Percentiles rank a stretch among this genome's conserved stretches.
phyloP scores from a whole-genome alignment of 495 filamentous ascomycete genomes.

The Xanthoparmelia taractica region DNA sequence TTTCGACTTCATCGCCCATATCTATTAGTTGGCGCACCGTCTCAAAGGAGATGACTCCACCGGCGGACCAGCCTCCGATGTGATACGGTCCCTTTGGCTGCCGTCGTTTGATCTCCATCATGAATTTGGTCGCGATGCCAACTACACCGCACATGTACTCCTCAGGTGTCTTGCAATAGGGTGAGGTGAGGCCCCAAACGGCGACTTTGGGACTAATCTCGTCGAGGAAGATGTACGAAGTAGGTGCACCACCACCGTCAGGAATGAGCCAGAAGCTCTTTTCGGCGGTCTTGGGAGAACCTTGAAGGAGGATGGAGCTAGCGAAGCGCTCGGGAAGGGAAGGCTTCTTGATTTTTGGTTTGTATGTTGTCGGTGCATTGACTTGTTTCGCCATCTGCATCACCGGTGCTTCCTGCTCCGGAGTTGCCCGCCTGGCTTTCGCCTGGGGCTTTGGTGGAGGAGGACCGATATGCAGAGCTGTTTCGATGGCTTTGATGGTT shows the following conservation, averaged over 20 bases:
- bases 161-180: constrained; percentile 56
- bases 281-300: constrained; percentile 38
- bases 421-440: constrained; percentile 15
- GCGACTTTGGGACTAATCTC: constrained; percentile 47
- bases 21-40: constrained; percentile 63
- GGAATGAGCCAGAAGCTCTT: constrained; percentile 44
- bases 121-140: constrained; percentile 49
- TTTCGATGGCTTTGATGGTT: constrained; percentile 29
- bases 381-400: constrained; percentile 8
- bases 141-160: constrained; percentile 50
- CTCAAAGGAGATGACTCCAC: constrained; percentile 83
- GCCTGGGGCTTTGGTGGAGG: constrained; percentile 28
- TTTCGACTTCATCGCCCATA: constrained; percentile 60
- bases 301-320: constrained; percentile 47
- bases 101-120: constrained; percentile 61
- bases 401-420: constrained; percentile 21
- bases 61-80: constrained; percentile 73
- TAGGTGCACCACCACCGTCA: constrained; percentile 46
- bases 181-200: constrained; percentile 58
- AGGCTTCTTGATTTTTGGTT: constrained; percentile 19
- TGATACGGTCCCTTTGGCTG: constrained; percentile 66
- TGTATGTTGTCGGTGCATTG: constrained; percentile 25
- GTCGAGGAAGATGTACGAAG: constrained; percentile 54
- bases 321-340: constrained; percentile 34
- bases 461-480: constrained; percentile 28